Base-by-base conservation (phyloP, 1,139 yeast species). In the Scheffersomyces cryptocercus region DNA sequence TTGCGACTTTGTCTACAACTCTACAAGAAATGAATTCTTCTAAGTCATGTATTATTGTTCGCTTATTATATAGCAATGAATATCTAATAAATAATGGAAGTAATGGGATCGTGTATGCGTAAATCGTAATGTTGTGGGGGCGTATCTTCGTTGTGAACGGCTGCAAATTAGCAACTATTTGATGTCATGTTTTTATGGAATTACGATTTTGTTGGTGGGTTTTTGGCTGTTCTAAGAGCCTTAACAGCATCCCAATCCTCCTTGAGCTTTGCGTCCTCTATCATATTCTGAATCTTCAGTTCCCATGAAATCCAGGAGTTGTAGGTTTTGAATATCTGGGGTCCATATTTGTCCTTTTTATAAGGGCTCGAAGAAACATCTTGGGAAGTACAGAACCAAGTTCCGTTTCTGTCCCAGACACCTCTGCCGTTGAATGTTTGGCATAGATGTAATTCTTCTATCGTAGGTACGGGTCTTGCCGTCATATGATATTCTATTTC, bases 401-500 rank as follows among this genome's bases (percentile, higher is more conserved):
- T 57, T 0, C 70, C 71, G 14, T 53, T 50, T 38, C 70, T 52
- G 39, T 57, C 62, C 70, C 71, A 69, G 4, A 59, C 43, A 2
- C 62, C 60, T 1, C 38, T 35, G 0, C 75, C 75, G 10, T 56
- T 47, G 11, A 59, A 50, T 8, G 48, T 42, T 8, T 50, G 45
- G 48, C 75, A 69, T 4, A 56, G 42, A 5, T 53, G 49, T 35
- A 65, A 58, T 47, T 69, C 75, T 33, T 52, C 50, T 5, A 51
- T 41, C 1, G 75, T 70, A 2, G 75, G 75, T 31, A 67, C 69
- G 6, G 56, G 57, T 29, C 60, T 62, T 2, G 70, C 70, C 2
- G 56, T 55, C n/a, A 67, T 31, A 24, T 31, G 35, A 6, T 31
- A 31, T 13, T 31, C 35, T 20, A 31, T 31, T 14, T 31, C 35